A percentile compares a stretch with the other conserved stretches of the same genome.
Evolutionary conservation across 805 yeast genomes (phyloP).

Genomic region (Saccharomycopsis oosterbeekiorum): DNA sequence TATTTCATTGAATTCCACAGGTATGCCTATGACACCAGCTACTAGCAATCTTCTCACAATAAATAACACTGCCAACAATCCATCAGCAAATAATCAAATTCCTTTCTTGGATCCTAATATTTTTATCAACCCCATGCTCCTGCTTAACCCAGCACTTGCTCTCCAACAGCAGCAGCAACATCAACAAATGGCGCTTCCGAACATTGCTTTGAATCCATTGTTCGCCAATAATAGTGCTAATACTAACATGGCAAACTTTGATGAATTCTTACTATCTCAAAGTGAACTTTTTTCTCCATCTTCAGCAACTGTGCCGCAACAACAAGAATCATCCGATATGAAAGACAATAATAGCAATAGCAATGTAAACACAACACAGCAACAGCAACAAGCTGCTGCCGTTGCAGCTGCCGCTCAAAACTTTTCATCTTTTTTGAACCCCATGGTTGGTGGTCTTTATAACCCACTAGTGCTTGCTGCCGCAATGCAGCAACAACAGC

Average conservation of each 20-base stretch:
- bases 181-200: background rate
- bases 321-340: background rate
- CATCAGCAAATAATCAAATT: conserved; percentile 4
- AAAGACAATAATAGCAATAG: background rate
- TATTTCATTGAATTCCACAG: background rate
- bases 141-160: conserved; percentile 5
- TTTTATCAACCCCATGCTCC: conserved; percentile 22
- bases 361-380: background rate
- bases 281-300: conserved; percentile 35
- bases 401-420: background rate
- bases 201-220: background rate
- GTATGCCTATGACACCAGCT: background rate
- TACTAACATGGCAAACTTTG: conserved; percentile 25
- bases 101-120: conserved; percentile 23
- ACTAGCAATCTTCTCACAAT: background rate
- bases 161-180: conserved; percentile 1
- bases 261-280: conserved; percentile 42
- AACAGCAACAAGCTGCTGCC: background rate
- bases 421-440: conserved; percentile 1
- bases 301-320: conserved; percentile 17
- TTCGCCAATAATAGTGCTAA: background rate
- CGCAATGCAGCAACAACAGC: conserved; percentile 1
- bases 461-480: background rate
- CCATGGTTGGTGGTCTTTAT: conserved; percentile 1
- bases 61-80: background rate